Base-by-base conservation (phyloP, 108 stramenopile species). In the Heterococcus sp. region DNA sequence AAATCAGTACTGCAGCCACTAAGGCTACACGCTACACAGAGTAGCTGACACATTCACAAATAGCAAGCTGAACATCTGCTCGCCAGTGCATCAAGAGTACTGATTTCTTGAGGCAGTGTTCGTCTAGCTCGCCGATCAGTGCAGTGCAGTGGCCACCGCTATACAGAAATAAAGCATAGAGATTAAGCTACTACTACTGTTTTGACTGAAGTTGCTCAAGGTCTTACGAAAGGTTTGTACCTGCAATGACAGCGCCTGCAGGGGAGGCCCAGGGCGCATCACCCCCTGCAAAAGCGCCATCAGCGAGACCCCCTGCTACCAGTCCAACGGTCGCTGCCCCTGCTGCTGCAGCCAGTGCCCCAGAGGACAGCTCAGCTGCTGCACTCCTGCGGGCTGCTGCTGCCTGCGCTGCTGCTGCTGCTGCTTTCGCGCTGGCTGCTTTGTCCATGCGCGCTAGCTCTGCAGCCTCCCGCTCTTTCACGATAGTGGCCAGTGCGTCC, bases 191-290 rank as follows among this genome's bases (percentile, higher is more conserved):
- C n/a, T n/a, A n/a, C n/a, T n/a, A n/a, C n/a, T n/a, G n/a, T n/a
- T n/a, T n/a, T n/a, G n/a, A n/a, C n/a, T n/a, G n/a, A n/a, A n/a
- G n/a, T n/a, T n/a, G n/a, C n/a, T n/a, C n/a, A n/a, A n/a, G n/a
- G n/a, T n/a, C n/a, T n/a, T n/a, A n/a, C n/a, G n/a, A n/a, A n/a
- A n/a, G n/a, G n/a, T n/a, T n/a, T n/a, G n/a, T n/a, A n/a, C n/a
- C n/a, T n/a, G n/a, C n/a, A n/a, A 37, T 64, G 11, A 73, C 33
- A 65, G 78, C 71, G 29, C 40, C 65, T 2, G 73, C 78, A n/a
- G 71, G 71, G 2, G 78, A 70, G 33, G 78, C 78, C 78, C 78
- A 80, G 1, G 78, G 78, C 2, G 78, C 78, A 2, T 80, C 78
- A 35, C 78, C 78, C n/a, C 32, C 65, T 3, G 78, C 78, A 31